Percentiles rank a stretch among this genome's conserved stretches.
These are phyloP conservation scores for Scleroderma bovista DNA, from an alignment of 768 basidiomycete genomes.

Conservation along the genomic window DNA sequence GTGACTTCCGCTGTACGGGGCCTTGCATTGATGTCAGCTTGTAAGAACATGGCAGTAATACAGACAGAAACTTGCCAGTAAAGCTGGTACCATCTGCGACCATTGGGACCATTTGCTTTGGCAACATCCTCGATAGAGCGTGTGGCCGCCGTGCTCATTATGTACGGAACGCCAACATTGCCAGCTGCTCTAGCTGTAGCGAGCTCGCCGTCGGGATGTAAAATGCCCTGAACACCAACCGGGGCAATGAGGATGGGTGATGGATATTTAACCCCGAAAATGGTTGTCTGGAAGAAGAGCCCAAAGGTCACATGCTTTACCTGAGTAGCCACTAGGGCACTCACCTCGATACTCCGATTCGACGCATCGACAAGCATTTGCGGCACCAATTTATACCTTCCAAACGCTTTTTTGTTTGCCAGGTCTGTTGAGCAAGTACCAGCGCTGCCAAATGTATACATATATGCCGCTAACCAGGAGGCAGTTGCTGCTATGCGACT, in stretches of 20 bases:
- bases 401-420: constrained; percentile 59
- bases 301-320: too few relatives aligned
- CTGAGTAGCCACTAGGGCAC: constrained; percentile 2
- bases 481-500: not conserved
- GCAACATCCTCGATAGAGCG: constrained; percentile 78
- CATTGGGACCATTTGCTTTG: constrained; percentile 53
- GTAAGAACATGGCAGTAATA: not conserved
- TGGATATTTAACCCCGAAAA: constrained; percentile 62
- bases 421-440: constrained; percentile 63
- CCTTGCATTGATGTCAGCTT: constrained; percentile 33
- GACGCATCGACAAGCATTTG: constrained; percentile 67
- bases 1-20: constrained; percentile 56
- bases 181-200: constrained; percentile 62
- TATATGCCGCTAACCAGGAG: constrained; percentile 49
- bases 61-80: constrained; percentile 51
- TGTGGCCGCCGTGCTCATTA: constrained; percentile 70
- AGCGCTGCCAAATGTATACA: constrained; percentile 75
- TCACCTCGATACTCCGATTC: constrained; percentile 53
- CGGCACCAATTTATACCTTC: constrained; percentile 72
- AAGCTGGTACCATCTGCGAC: constrained; percentile 74
- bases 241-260: constrained; percentile 65
- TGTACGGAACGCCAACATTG: constrained; percentile 58
- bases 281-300: constrained; percentile 44
- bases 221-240: constrained; percentile 74
- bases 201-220: constrained; percentile 66